Conservation (phyloP, 2,329 filamentous ascomycete species). For the Colletotrichum sp. region DNA sequence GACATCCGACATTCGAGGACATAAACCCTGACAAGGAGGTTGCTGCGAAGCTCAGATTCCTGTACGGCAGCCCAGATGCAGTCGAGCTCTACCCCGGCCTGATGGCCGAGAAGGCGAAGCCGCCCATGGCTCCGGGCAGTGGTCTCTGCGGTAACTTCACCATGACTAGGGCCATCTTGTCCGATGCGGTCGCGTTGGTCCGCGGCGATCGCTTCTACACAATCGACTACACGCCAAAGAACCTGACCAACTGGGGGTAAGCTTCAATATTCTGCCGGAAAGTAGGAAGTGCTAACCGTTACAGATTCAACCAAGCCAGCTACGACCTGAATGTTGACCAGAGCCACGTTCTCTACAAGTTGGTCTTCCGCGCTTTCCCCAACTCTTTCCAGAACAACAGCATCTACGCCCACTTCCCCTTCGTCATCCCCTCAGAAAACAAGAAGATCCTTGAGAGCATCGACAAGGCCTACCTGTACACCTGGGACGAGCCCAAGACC, state of each 20-base stretch:
- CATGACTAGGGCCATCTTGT: constrained; percentile 59
- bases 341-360: constrained; percentile 70
- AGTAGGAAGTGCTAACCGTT: not conserved
- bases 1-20: constrained; percentile 62
- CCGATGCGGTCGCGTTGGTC: constrained; percentile 67
- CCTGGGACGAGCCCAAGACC: constrained; percentile 57
- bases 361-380: constrained; percentile 68
- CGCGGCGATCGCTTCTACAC: constrained; percentile 72
- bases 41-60: constrained; percentile 51
- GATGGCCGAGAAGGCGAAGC: constrained; percentile 46
- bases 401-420: constrained; percentile 67
- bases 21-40: constrained; percentile 62
- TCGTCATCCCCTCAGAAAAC: constrained; percentile 52
- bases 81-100: constrained; percentile 66
- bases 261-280: not conserved
- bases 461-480: constrained; percentile 61
- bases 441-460: constrained; percentile 62
- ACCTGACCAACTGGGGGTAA: constrained; percentile 72
- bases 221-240: constrained; percentile 61
- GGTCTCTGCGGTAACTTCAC: constrained; percentile 53
- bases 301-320: constrained; percentile 49
- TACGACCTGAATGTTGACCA: constrained; percentile 64
- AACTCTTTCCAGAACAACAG: constrained; percentile 67
- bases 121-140: constrained; percentile 50
- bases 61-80: constrained; percentile 66